Base-by-base conservation (phyloP, 352 stramenopile species). In the Peronospora farinosa region DNA sequence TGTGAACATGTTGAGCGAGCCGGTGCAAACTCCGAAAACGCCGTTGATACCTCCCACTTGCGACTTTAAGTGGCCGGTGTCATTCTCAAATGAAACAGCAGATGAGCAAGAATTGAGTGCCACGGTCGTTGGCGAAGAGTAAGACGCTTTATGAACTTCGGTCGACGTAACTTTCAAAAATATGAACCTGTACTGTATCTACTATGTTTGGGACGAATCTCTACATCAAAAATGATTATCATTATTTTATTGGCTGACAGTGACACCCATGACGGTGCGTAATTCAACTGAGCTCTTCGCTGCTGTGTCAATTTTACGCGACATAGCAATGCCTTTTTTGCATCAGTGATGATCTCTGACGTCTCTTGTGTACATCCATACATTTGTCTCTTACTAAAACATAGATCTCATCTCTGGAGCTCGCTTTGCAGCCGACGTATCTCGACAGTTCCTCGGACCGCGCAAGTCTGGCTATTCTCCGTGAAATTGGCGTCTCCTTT, bases 391-490 rank as follows among this genome's bases (percentile, higher is more conserved):
- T 1, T 41, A 2, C 8, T 7, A 31, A 31, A 17, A 32, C 10
- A 12, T 16, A 70, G 63, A 46, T 38, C n/a, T 59, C 43, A 39
- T 47, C 37, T 33, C 38, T 64, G 15, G 53, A 77, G 47, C 57
- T 80, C 47, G 54, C 59, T 53, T 45, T 86, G 41, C 74, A 71
- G 21, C 65, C 67, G 41, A 75, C 71, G 27, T 90, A 84, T 50
- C 71, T 87, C 27, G 79, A 90, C 60, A 74, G 65, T 51, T 41
- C 60, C 15, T 67, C 60, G 13, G 74, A 90, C 58, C 68, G 72
- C 39, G 76, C 79, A 3, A 88, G 68, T 17, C 58, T 78, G 28
- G 69, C 65, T 13, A 65, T 86, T 65, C 69, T 90, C 27, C 51
- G 46, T 15, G 60, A 74, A 23, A 62, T 81, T 19, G 79, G 79